Conservation (phyloP, 2,329 filamentous ascomycete species). For the Fonsecaea erecta region DNA sequence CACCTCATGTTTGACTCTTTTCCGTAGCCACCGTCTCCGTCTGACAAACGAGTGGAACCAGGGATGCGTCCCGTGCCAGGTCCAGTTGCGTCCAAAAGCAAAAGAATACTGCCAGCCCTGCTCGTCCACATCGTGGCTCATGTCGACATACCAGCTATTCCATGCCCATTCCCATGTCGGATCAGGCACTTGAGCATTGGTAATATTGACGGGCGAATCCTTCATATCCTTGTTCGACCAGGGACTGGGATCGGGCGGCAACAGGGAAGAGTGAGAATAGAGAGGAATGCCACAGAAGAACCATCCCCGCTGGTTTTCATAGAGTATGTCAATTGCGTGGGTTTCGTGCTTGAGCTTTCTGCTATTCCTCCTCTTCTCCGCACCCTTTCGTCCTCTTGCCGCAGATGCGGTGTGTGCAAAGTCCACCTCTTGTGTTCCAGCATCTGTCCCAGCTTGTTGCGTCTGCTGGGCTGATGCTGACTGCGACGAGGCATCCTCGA, state of each 20-base stretch:
- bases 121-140: slow-evolving; percentile 81
- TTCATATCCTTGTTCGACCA: slow-evolving; percentile 75
- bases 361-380: slow-evolving; percentile 24
- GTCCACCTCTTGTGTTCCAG: slow-evolving; percentile 25
- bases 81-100: slow-evolving; percentile 73
- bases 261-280: slow-evolving; percentile 85
- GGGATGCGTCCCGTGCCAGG: slow-evolving; percentile 84
- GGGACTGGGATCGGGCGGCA: slow-evolving; percentile 80
- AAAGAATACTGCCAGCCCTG: slow-evolving; percentile 98
- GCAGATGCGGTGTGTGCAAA: slow-evolving; percentile 19
- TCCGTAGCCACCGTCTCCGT: slow-evolving; percentile 82
- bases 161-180: slow-evolving; percentile 92
- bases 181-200: slow-evolving; percentile 89
- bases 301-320: slow-evolving; percentile 91
- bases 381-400: slow-evolving; percentile 17
- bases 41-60: slow-evolving; percentile 98
- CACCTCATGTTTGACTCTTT: slow-evolving; percentile 67
- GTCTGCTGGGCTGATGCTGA: slow-evolving; percentile 1
- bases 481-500: slow-evolving; percentile 11
- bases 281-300: slow-evolving; percentile 87
- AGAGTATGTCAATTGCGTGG: slow-evolving; percentile 78
- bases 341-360: slow-evolving; percentile 40
- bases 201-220: slow-evolving; percentile 69
- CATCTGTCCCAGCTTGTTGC: slow-evolving; percentile 1
- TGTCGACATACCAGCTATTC: slow-evolving; percentile 74